Percentiles rank a stretch among this genome's conserved stretches.
Conservation (phyloP, 441 rosid species). For the Syzygium malaccense region DNA sequence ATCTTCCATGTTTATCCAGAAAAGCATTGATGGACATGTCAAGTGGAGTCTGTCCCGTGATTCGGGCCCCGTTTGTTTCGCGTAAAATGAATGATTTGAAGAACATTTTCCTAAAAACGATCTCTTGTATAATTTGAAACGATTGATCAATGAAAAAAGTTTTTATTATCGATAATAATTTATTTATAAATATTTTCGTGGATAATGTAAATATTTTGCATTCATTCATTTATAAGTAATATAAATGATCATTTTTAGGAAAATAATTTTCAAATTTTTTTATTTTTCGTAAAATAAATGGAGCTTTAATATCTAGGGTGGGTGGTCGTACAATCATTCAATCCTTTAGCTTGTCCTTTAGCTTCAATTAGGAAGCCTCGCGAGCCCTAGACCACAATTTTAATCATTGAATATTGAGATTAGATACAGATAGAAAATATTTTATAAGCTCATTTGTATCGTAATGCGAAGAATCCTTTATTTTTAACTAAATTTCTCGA, state of each 20-base stretch:
- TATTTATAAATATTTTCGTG: background rate
- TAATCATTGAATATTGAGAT: background rate
- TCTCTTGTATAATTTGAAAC: background rate
- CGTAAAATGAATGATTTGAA: background rate
- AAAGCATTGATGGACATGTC: background rate
- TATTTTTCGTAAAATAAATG: accelerated
- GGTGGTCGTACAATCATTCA: too few relatives aligned
- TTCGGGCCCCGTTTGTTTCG: background rate
- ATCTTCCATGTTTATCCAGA: background rate
- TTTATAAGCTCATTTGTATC: background rate
- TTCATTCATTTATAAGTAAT: background rate
- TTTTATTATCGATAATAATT: background rate
- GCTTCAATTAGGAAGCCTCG: too few relatives aligned
- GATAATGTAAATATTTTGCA: background rate
- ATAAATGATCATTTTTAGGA: background rate
- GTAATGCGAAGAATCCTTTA: background rate
- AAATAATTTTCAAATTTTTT: background rate
- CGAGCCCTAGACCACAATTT: too few relatives aligned
- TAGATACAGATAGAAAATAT: background rate
- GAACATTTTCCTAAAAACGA: background rate
- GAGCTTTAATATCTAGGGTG: background rate
- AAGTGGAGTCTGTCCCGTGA: background rate
- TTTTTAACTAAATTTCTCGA: background rate
- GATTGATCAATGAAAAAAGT: background rate
- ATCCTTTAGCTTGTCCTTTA: too few relatives aligned